Conservation (phyloP, 768 basidiomycete genomes). For the Phylloporus scabripes region DNA sequence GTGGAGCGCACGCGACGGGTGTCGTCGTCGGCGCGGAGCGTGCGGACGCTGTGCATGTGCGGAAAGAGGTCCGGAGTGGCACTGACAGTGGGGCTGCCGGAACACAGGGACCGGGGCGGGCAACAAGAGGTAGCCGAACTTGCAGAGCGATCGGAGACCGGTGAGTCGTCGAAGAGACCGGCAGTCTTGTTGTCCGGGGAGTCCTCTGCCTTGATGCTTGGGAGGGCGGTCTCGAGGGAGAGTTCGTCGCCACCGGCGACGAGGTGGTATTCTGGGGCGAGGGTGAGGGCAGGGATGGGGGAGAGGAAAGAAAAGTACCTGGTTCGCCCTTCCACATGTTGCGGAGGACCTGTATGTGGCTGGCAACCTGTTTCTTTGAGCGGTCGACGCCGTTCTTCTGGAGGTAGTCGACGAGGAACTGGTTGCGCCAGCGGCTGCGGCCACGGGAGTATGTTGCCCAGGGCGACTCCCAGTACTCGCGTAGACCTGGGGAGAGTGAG, state of each 20-base stretch:
- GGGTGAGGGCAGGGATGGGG: neutral
- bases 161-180: slow-evolving; percentile 28
- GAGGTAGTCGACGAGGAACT: slow-evolving; percentile 79
- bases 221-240: slow-evolving; percentile 43
- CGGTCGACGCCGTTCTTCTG: slow-evolving; percentile 63
- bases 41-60: slow-evolving; percentile 17
- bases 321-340: slow-evolving; percentile 88
- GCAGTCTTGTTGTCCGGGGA: slow-evolving; percentile 39
- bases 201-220: slow-evolving; percentile 52
- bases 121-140: slow-evolving; percentile 25
- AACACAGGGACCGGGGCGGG: slow-evolving; percentile 22
- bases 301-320: slow-evolving; percentile 39
- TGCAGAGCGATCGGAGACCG: slow-evolving; percentile 29
- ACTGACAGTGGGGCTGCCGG: slow-evolving; percentile 14
- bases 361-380: slow-evolving; percentile 86
- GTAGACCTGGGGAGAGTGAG: slow-evolving; percentile 46
- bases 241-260: slow-evolving; percentile 79
- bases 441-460: slow-evolving; percentile 78
- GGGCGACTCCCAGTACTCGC: slow-evolving; percentile 74
- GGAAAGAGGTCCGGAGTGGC: slow-evolving; percentile 27
- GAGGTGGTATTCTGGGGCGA: slow-evolving; percentile 58
- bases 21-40: slow-evolving; percentile 24
- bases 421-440: slow-evolving; percentile 76
- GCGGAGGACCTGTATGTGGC: slow-evolving; percentile 76
- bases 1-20: slow-evolving; percentile 28